Base-by-base conservation (phyloP, 495 filamentous ascomycete genomes). In the Cryomyces minteri region DNA sequence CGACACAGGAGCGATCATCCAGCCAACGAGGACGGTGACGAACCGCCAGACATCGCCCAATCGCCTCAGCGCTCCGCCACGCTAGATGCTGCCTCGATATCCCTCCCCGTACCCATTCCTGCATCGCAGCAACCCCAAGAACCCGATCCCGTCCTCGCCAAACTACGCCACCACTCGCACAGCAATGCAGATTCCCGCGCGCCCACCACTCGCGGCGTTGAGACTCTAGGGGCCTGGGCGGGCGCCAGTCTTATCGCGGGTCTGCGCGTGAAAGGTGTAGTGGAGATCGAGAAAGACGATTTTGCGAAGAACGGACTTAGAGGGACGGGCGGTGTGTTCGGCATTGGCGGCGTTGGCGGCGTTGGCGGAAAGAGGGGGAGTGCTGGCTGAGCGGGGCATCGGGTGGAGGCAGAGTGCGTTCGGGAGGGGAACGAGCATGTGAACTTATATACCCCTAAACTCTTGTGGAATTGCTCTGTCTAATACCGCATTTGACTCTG, bases 201-300 rank as follows among this genome's bases (percentile, higher is more conserved):
- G 12, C 84, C 82, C 5, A 58, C 72, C 12, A 61, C 94, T 25
- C 73, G 84, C 2, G 82, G 79, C 11, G 65, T 95, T 9, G 82
- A 92, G 54, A 84, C 81, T 5, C 65, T 96, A 0, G 90, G 90
- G 0, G 67, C 84, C 5, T 98, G 90, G 88, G 76, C 78, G 33
- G 90, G 90, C 12, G 87, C 79, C 4, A 94, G 86, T 62, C 57
- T 98, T 43, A 62, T 88, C 2, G 79, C 80, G 0, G 63, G 49
- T 18, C 40, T 94, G 51, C 87, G 87, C 51, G 68, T 90, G 29
- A 76, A 76, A 30, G 81, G 85, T 0, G 65, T 87, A 39, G 78
- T 87, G 3, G 81, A 87, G 53, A 72, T 96, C 34, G 92, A 96
- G 50, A 68, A 82, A 37, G 92, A 98, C 40, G 72, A 75, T 34